Evolutionary conservation across 768 basidiomycete genomes (phyloP).

Genomic region (Suillus luteus): DNA sequence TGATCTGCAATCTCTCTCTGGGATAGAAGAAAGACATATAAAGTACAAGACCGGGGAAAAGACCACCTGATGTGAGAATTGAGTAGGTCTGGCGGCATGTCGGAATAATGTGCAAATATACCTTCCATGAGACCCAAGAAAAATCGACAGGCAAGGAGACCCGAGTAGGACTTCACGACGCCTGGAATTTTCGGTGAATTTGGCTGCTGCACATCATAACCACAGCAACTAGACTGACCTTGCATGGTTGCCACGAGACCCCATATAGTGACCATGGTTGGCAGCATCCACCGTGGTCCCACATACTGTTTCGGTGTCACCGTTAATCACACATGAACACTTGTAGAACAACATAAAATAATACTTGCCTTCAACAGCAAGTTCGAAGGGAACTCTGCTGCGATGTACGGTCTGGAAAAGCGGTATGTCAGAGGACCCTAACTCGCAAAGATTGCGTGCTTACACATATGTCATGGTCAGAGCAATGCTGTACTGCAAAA

Average conservation of each 20-base stretch:
- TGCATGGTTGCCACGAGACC: conserved; percentile 67
- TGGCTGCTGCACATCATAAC: not conserved
- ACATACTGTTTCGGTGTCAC: conserved; percentile 27
- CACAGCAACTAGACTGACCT: conserved; percentile 36
- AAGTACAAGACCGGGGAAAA: conserved; percentile 58
- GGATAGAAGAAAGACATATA: conserved; percentile 55
- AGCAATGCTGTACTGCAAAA: conserved; percentile 36
- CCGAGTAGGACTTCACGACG: conserved; percentile 49
- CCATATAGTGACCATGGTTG: conserved; percentile 65
- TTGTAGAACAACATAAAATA: not conserved
- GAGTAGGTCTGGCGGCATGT: not conserved
- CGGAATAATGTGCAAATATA: conserved; percentile 16
- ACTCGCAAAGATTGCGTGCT: conserved; percentile 3
- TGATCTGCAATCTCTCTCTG: conserved; percentile 29
- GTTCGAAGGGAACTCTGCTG: conserved; percentile 63
- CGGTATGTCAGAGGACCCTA: conserved; percentile 8
- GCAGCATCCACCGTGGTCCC: conserved; percentile 62
- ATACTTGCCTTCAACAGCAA: conserved; percentile 48
- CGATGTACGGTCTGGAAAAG: conserved; percentile 47
- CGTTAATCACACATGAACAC: not conserved
- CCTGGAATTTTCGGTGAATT: conserved; percentile 31
- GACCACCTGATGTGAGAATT: conserved; percentile 44
- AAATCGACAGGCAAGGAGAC: conserved; percentile 52
- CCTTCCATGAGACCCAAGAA: conserved; percentile 62
- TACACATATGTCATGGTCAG: conserved; percentile 32